Evolutionary conservation across 257 asterid genomes (phyloP).

Genomic region (Solanum ossicruentum): DNA sequence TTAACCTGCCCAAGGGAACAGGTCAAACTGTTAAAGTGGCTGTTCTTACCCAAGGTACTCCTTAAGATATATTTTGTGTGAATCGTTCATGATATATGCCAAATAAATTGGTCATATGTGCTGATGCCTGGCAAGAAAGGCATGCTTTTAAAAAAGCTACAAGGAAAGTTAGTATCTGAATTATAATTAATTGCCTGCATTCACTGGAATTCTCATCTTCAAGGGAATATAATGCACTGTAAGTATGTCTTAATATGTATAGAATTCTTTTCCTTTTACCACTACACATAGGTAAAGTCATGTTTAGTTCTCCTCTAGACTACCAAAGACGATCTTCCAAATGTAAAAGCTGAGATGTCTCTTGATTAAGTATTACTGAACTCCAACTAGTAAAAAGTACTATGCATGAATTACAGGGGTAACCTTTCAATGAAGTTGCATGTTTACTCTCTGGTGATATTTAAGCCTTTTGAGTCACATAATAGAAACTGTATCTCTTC

Average conservation of each 20-base stretch:
- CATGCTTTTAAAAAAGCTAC: not conserved
- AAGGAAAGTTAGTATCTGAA: not conserved
- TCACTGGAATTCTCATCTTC: not conserved
- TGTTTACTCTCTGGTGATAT: not conserved
- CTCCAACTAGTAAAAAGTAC: not conserved
- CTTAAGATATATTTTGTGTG: not conserved
- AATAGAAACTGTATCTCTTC: not conserved
- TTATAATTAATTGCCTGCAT: not conserved
- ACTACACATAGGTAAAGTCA: not conserved
- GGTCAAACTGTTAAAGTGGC: constrained; percentile 91
- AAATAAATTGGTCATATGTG: not conserved
- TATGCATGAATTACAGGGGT: not conserved
- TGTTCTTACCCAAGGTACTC: constrained; percentile 90
- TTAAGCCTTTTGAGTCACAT: not conserved
- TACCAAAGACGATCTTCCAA: not conserved
- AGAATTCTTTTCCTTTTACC: not conserved
- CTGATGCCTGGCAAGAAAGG: not conserved
- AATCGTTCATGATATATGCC: not conserved
- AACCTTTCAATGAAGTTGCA: not conserved
- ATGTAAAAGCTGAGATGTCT: not conserved
- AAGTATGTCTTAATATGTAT: not conserved
- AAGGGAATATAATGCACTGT: not conserved
- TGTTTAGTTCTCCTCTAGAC: not conserved
- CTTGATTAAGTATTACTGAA: not conserved
- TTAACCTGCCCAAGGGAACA: constrained; percentile 95